Evolutionary conservation across 176 grass and related monocot genomes (phyloP).

Genomic region (Oryza glumipatula): DNA sequence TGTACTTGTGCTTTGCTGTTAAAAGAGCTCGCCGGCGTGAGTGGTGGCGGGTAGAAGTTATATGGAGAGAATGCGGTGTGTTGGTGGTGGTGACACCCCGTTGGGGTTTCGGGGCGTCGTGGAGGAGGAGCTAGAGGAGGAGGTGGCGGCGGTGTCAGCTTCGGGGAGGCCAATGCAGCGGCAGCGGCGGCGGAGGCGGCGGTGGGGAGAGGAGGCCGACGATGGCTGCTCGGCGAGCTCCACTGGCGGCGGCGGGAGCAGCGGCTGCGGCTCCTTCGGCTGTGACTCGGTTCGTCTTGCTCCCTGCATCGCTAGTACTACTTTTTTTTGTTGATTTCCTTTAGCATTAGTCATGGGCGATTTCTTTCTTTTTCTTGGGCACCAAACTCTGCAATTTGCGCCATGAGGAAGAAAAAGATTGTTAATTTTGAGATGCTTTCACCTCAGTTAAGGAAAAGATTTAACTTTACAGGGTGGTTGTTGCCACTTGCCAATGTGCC

Average conservation of each 20-base stretch:
- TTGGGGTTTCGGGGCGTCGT: conserved; percentile 9
- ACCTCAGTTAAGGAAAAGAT: conserved; percentile 25
- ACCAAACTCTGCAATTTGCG: conserved; percentile 7
- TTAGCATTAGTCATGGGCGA: background rate
- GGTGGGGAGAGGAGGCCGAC: conserved; percentile 38
- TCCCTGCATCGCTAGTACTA: background rate
- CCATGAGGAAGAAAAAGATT: background rate
- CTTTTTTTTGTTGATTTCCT: background rate
- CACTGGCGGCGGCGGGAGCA: conserved; percentile 41
- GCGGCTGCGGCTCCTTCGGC: conserved; percentile 46
- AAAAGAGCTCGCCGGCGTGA: background rate
- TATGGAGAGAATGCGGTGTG: conserved; percentile 31
- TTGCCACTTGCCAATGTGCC: conserved; percentile 20
- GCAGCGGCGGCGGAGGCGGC: conserved; percentile 19
- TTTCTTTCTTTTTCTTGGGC: conserved; percentile 34
- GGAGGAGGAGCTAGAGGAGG: conserved; percentile 15
- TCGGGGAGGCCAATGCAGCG: conserved; percentile 28
- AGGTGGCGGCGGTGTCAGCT: conserved; percentile 26
- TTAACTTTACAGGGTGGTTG: background rate
- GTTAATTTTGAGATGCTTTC: conserved; percentile 15
- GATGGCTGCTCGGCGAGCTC: conserved; percentile 53
- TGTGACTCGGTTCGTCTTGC: conserved; percentile 53
- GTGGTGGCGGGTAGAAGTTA: background rate
- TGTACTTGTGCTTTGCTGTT: background rate
- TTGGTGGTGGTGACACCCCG: background rate